Evolutionary conservation across 2,329 filamentous ascomycete species (phyloP).

Genomic region (Fusarium globosum): DNA sequence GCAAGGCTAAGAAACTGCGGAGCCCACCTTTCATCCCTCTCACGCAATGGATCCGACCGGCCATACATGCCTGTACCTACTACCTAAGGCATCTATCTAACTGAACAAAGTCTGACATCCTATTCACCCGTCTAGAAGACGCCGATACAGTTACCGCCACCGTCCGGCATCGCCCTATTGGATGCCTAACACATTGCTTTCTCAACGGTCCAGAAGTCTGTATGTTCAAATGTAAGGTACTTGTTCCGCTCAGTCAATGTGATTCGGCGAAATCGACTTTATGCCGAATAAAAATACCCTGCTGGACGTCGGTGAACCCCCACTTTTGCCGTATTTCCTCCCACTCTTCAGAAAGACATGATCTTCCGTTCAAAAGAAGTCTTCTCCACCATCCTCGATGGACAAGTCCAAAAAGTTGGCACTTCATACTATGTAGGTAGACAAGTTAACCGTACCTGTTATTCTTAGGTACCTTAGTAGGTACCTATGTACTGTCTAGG

Average conservation of each 20-base stretch:
- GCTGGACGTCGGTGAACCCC: not conserved
- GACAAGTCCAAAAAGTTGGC: not conserved
- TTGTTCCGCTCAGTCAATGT: not conserved
- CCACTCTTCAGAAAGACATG: not conserved
- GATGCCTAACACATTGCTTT: not conserved
- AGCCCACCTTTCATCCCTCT: constrained; percentile 15
- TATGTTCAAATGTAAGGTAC: not conserved
- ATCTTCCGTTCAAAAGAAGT: not conserved
- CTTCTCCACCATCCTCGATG: not conserved
- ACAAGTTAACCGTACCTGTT: not conserved
- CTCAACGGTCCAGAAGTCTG: not conserved
- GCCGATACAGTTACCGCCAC: not conserved
- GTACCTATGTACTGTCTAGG: too few relatives aligned
- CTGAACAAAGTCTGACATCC: not conserved
- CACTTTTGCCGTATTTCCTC: constrained; percentile 7
- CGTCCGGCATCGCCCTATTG: constrained; percentile 2
- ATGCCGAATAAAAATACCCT: not conserved
- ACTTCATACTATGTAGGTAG: not conserved
- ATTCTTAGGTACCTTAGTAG: not conserved
- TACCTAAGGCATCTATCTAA: not conserved
- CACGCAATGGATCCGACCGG: constrained; percentile 9
- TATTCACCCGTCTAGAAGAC: not conserved
- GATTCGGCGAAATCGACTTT: constrained; percentile 2
- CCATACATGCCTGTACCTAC: not conserved
- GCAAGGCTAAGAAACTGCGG: constrained; percentile 30